phyloP scores from a whole-genome alignment of 257 asterid species.

The Catharanthus roseus region DNA sequence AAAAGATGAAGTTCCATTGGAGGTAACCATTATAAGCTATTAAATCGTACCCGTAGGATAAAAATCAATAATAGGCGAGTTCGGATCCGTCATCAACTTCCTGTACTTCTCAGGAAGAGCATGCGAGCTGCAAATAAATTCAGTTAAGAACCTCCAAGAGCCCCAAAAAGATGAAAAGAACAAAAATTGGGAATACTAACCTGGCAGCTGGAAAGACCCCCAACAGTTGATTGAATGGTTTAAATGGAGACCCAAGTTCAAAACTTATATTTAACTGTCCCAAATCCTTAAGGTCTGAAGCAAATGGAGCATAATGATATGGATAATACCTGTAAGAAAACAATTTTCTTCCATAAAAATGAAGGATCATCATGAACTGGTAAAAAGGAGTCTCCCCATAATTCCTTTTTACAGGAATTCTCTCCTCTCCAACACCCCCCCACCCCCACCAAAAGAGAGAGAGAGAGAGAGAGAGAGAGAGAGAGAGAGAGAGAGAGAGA shows the following conservation, averaged over 20 bases:
- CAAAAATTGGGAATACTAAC: slow-evolving; percentile 30
- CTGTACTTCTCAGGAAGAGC: slow-evolving; percentile 86
- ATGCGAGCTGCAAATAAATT: slow-evolving; percentile 66
- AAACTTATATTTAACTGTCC: slow-evolving; percentile 58
- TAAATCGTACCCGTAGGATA: slow-evolving; percentile 71
- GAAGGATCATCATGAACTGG: not conserved
- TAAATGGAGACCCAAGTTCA: slow-evolving; percentile 87
- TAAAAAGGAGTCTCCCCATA: not conserved
- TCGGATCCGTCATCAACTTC: slow-evolving; percentile 87
- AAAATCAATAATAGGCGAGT: slow-evolving; percentile 85
- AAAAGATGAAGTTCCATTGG: slow-evolving; percentile 5
- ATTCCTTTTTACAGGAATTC: not conserved
- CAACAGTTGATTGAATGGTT: slow-evolving; percentile 88
- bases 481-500: too few species aligned
- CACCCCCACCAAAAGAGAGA: too few species aligned
- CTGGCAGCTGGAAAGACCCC: slow-evolving; percentile 99
- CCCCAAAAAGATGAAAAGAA: not conserved
- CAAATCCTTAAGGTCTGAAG: slow-evolving; percentile 89
- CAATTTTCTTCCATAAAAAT: slow-evolving; percentile 15
- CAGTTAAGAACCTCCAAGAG: slow-evolving; percentile 27
- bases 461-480: too few species aligned
- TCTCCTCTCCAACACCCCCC: not conserved
- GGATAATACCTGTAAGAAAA: slow-evolving; percentile 82
- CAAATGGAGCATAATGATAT: slow-evolving; percentile 96
- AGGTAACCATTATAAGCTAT: slow-evolving; percentile 4